Base-by-base conservation (phyloP, 805 yeast species). In the Metschnikowia gelsemii region DNA sequence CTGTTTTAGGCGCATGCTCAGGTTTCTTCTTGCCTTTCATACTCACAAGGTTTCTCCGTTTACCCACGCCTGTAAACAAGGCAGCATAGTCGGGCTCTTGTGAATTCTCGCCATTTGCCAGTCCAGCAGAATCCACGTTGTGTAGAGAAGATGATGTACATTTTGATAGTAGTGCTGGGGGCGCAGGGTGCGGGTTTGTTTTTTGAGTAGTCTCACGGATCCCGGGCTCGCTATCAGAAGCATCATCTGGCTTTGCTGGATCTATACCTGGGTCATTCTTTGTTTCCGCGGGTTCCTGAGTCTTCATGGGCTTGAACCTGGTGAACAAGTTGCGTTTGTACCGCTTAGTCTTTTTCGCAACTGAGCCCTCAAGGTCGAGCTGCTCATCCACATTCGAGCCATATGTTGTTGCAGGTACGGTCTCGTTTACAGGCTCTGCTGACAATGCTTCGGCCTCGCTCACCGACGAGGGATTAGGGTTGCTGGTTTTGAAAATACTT, bases 81-180 rank as follows among this genome's bases (percentile, higher is more conserved):
- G 74, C 72, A 3, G 67, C 73, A 49, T 70, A 70, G 49, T 70
- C 69, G 2, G 74, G 74, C 39, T 62, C 68, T 21, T 39, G 45
- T 4, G 26, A 7, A 11, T 16, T n/a, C 4, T 38, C 42, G 8
- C 13, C 43, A n/a, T 25, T 21, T 9, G 26, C 37, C 43, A 40
- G 49, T 16, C 40, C 43, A 13, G 38, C 40, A 17, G 50, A 43
- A 25, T 32, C 46, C 6, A 34, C 32, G 14, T 34, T 26, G n/a
- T 35, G 34, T 9, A 47, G 39, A 2, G 46, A 29, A n/a, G 31
- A 20, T 17, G 40, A n/a, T n/a, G 36, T 23, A 8, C n/a, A 28
- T 14, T 19, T 18, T 2, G 41, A 8, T 23, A 6, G 33, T n/a
- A 19, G 4, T 8, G 12, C 25, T 13, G 23, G 30, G 13, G 33